phyloP scores from a whole-genome alignment of 176 grass and related monocot species.

The Cenchrus americanus region DNA sequence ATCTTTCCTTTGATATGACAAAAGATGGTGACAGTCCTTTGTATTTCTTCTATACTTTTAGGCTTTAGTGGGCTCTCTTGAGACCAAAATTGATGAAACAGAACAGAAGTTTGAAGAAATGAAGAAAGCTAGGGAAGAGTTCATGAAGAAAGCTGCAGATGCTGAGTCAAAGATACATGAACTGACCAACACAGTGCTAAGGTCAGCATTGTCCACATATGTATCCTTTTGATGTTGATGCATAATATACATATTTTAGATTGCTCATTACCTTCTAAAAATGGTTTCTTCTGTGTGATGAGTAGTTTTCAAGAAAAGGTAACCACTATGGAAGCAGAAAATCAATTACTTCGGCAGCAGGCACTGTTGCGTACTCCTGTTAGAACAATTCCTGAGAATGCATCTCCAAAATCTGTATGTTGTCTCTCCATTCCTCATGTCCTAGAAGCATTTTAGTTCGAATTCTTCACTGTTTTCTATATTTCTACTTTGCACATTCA shows the following conservation, averaged over 20 bases:
- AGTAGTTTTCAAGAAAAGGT: conserved; percentile 87
- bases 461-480: conserved; percentile 1
- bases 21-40: conserved; percentile 25
- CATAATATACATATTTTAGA: conserved; percentile 2
- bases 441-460: conserved; percentile 7
- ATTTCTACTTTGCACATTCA: conserved; percentile 6
- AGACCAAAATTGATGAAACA: conserved; percentile 84
- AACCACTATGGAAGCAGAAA: conserved; percentile 90
- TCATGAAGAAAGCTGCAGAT: conserved; percentile 67
- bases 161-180: conserved; percentile 72
- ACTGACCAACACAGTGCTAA: conserved; percentile 85
- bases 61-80: conserved; percentile 77
- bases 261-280: conserved; percentile 31
- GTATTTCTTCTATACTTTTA: conserved; percentile 45
- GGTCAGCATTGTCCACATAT: conserved; percentile 50
- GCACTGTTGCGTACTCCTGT: conserved; percentile 52
- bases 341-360: conserved; percentile 83
- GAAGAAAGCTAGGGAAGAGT: conserved; percentile 68
- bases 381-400: conserved; percentile 56
- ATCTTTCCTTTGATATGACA: conserved; percentile 3
- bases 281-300: neutral
- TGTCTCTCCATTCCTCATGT: conserved; percentile 13
- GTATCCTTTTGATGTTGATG: conserved; percentile 18
- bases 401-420: conserved; percentile 73
- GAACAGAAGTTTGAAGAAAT: conserved; percentile 93